Evolutionary conservation across 2,329 filamentous ascomycete species (phyloP), one percentile per base, ranked within the genome.

Genomic region (Colletotrichum agaves): DNA sequence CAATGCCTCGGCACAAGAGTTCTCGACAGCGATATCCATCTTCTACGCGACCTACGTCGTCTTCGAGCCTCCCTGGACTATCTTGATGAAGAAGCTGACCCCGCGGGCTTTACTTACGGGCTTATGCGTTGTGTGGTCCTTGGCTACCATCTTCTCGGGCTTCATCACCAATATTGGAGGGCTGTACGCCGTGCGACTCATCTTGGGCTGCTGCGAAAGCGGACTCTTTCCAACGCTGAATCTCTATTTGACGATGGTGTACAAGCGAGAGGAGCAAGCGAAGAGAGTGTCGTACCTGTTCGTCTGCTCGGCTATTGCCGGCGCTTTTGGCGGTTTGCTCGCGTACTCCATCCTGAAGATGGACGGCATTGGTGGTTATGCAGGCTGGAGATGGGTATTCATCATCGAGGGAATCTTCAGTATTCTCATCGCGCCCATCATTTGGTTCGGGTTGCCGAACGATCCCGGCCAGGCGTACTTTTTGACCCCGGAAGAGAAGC

Each of bases 31-130:
- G 23, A 68, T 73, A 31, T 70, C 70, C 37, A 66, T 87, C 52
- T 85, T 87, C 72, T 86, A 85, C 69, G 82, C 79, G 10, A 85
- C 82, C 10, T 85, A 85, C 60, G 81, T 86, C 10, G 71, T 79
- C 3, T 82, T 85, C 50, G 84, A 78, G 61, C 74, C 71, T 1
- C 75, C 76, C 5, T 73, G 75, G 53, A 73, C 74, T 37, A 71
- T 79, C 41, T 57, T 78, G 33, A 74, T 79, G 57, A 77, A 77
- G 71, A 71, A 73, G 27, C 69, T 78, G 35, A 76, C 76, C 31
- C 75, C 78, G 4, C 74, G 76, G 12, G 72, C 74, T 57, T 68
- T 78, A 17, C 73, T 79, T 19, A 72, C 74, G 1, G 8, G 63
- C 35, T 70, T 76, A 11, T 69, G 69, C 21, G 37, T 84, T 21